These are phyloP conservation scores for Cystobasidiaceae sp. DNA, from an alignment of 1,284 basidiomycete genomes.

Conservation along the genomic window DNA sequence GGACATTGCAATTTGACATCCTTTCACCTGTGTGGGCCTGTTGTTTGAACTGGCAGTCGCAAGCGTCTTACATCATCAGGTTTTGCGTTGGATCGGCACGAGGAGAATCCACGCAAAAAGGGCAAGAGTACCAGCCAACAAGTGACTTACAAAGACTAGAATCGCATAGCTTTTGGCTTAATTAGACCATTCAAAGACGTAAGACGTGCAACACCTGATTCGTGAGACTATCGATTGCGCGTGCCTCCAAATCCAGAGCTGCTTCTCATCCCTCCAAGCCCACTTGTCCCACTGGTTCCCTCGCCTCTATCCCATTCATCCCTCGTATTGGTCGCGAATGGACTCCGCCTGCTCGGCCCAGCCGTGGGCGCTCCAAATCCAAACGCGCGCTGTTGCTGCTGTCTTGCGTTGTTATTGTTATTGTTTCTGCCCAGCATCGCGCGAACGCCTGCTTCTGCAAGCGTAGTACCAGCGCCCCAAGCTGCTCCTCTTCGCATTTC, in stretches of 20 bases:
- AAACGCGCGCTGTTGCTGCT: constrained; percentile 57
- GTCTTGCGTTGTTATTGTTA: constrained; percentile 35
- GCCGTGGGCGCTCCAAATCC: background rate
- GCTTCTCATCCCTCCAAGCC: constrained; percentile 30
- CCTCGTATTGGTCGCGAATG: too few relatives aligned
- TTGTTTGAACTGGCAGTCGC: too few relatives aligned
- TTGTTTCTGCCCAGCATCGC: constrained; percentile 35
- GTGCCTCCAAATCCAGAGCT: constrained; percentile 68
- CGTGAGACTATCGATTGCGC: constrained; percentile 45
- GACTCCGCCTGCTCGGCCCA: background rate
- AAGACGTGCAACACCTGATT: too few relatives aligned
- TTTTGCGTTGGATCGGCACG: too few relatives aligned
- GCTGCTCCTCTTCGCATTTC: constrained; percentile 2
- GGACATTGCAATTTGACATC: too few relatives aligned
- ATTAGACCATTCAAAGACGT: too few relatives aligned
- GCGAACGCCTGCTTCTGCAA: constrained; percentile 40
- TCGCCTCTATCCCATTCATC: constrained; percentile 35
- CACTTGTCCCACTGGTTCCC: constrained; percentile 46
- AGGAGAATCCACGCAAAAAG: too few relatives aligned
- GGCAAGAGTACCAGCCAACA: too few relatives aligned
- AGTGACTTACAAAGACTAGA: too few relatives aligned
- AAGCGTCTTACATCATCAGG: too few relatives aligned
- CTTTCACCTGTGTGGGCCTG: too few relatives aligned
- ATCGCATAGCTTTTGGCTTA: too few relatives aligned
- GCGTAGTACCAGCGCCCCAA: background rate